Percentiles rank a stretch among this genome's conserved stretches.
These are phyloP conservation scores for Picocystis salinarum DNA, from an alignment of 139 green algal genomes.

Conservation along the genomic window DNA sequence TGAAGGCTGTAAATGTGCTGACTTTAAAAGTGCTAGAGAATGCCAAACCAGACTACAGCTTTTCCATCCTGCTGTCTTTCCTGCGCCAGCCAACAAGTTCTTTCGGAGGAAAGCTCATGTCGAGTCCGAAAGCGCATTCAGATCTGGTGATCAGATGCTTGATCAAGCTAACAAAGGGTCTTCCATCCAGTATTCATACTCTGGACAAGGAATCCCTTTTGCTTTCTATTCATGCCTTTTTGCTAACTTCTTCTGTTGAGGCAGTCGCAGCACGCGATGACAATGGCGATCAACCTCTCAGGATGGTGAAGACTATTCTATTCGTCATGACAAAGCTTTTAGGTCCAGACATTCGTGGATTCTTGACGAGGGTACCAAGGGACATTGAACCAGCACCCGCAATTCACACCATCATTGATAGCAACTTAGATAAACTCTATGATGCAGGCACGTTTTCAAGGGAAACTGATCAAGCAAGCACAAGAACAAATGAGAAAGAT, in stretches of 20 bases:
- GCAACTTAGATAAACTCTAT: slow-evolving; percentile 60
- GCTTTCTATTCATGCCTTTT: slow-evolving; percentile 1
- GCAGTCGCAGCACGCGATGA: slow-evolving; percentile 18
- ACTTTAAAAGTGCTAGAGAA: slow-evolving; percentile 84
- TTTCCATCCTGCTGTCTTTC: too few species aligned
- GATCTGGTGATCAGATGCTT: slow-evolving; percentile 92
- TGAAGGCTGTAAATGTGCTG: slow-evolving; percentile 80
- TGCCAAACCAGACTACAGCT: slow-evolving; percentile 19
- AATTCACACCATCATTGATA: slow-evolving; percentile 81
- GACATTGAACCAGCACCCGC: slow-evolving; percentile 24
- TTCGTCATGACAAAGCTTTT: slow-evolving; percentile 69
- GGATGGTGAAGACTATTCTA: slow-evolving; percentile 92
- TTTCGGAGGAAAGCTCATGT: slow-evolving; percentile 38
- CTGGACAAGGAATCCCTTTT: slow-evolving; percentile 2
- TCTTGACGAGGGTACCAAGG: slow-evolving; percentile 15
- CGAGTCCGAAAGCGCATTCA: too few species aligned
- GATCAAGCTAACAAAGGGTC: slow-evolving; percentile 83
- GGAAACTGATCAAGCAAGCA: not conserved
- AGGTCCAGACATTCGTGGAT: slow-evolving; percentile 15
- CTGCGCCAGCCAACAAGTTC: too few species aligned
- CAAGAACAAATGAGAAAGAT: not conserved
- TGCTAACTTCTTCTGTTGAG: slow-evolving; percentile 5
- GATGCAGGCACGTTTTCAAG: slow-evolving; percentile 3
- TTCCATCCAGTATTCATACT: slow-evolving; percentile 9
- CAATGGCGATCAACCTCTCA: slow-evolving; percentile 79